phyloP scores from a whole-genome alignment of 2,329 filamentous ascomycete genomes.

The Herpotrichia juniperi region DNA sequence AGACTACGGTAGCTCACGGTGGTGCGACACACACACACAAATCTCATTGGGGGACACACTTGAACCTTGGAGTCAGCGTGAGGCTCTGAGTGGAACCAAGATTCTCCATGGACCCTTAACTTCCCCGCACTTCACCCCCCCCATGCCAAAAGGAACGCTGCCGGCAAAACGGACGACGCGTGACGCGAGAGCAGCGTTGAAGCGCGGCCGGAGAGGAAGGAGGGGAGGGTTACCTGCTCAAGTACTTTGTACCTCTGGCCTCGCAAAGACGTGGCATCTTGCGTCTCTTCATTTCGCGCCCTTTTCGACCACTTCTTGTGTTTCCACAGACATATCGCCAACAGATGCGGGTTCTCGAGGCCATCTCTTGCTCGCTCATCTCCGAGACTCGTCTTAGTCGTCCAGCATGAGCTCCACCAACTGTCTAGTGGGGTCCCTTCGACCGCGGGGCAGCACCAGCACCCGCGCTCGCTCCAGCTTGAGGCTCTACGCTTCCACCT shows the following conservation, averaged over 20 bases:
- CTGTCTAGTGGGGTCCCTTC: conserved; percentile 33
- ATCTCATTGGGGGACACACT: background rate
- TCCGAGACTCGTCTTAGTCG: conserved; percentile 17
- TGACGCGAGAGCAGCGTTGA: conserved; percentile 9
- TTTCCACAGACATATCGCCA: conserved; percentile 11
- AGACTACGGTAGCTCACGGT: background rate
- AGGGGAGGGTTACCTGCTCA: conserved; percentile 7
- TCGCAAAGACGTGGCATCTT: conserved; percentile 14
- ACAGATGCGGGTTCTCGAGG: conserved; percentile 41
- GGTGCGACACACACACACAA: background rate
- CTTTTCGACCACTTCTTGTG: conserved; percentile 3
- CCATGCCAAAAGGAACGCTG: conserved; percentile 8
- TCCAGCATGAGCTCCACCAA: conserved; percentile 39
- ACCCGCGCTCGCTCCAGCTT: conserved; percentile 20
- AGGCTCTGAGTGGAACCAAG: conserved; percentile 3
- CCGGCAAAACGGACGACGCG: conserved; percentile 22
- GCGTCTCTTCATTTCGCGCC: conserved; percentile 3
- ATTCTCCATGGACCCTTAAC: background rate
- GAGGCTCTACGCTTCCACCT: conserved; percentile 23
- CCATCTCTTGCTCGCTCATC: conserved; percentile 24
- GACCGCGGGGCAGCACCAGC: conserved; percentile 24
- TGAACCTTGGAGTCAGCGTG: background rate
- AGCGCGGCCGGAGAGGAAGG: conserved; percentile 16
- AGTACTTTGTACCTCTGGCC: conserved; percentile 18
- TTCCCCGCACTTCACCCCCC: conserved; percentile 17